A percentile compares a stretch with the other conserved stretches of the same genome.
phyloP scores from a whole-genome alignment of 129 eudicot species.

The Ambrosia artemisiifolia region DNA sequence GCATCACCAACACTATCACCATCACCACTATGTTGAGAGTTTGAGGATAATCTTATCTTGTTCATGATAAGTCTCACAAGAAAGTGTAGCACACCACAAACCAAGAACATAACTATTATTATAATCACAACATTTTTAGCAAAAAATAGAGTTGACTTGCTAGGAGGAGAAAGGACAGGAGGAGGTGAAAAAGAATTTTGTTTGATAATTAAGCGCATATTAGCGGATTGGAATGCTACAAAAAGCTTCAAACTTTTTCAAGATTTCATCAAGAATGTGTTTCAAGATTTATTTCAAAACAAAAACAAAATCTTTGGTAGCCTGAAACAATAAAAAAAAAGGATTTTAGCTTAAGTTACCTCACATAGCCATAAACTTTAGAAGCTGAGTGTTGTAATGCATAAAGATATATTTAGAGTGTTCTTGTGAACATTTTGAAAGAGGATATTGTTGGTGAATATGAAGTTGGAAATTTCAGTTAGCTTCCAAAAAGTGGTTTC shows the following conservation, averaged over 20 bases:
- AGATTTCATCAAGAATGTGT: slow-evolving; percentile 15
- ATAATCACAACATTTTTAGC: slow-evolving; percentile 37
- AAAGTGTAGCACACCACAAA: slow-evolving; percentile 54
- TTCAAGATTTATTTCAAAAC: background rate
- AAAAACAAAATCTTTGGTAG: too few relatives aligned
- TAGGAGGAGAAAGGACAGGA: slow-evolving; percentile 5
- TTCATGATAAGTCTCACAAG: slow-evolving; percentile 50
- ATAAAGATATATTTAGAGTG: slow-evolving; percentile 4
- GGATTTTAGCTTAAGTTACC: slow-evolving; percentile 10
- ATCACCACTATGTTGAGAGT: slow-evolving; percentile 13
- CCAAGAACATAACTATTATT: slow-evolving; percentile 52
- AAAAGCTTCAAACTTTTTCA: slow-evolving; percentile 18
- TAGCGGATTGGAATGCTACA: slow-evolving; percentile 3
- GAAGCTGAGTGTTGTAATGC: background rate
- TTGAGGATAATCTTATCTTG: slow-evolving; percentile 39
- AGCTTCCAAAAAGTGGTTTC: slow-evolving; percentile 13
- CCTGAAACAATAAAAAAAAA: background rate
- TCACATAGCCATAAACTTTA: background rate
- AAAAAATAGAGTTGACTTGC: slow-evolving; percentile 16
- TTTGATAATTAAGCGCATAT: slow-evolving; percentile 28
- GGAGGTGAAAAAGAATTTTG: slow-evolving; percentile 12
- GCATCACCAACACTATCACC: slow-evolving; percentile 31
- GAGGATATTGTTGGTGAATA: background rate
- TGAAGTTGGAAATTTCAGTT: background rate
- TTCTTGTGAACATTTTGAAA: background rate